phyloP scores from a whole-genome alignment of 495 filamentous ascomycete species.

The Ascodesmis nigricans region DNA sequence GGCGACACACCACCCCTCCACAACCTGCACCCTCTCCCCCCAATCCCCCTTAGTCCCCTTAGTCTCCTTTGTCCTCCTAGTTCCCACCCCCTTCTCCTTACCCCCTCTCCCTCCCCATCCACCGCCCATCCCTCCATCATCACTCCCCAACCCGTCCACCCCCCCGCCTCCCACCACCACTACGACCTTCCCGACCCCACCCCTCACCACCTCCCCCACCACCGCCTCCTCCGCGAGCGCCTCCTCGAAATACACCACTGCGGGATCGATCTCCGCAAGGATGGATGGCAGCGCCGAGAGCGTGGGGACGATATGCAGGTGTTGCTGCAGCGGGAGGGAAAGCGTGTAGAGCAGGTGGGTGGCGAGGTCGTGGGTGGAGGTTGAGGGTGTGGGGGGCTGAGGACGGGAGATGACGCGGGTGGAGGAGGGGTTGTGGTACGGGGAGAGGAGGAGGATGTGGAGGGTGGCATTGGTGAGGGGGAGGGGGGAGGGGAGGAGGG shows the following conservation, averaged over 20 bases:
- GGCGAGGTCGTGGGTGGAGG: constrained; percentile 5
- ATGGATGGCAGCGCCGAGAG: constrained; percentile 4
- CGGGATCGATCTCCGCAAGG: constrained; percentile 10
- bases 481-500: constrained; percentile 12
- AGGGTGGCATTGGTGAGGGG: constrained; percentile 8
- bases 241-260: constrained; percentile 18
- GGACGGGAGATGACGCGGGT: not conserved
- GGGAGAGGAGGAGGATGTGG: constrained; percentile 17
- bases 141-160: constrained; percentile 11
- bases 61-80: constrained; percentile 4
- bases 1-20: constrained; percentile 13
- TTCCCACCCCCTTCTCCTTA: constrained; percentile 16
- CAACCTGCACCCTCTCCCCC: constrained; percentile 16
- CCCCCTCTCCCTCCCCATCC: constrained; percentile 12
- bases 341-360: constrained; percentile 8
- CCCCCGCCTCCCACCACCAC: constrained; percentile 15
- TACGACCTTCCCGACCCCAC: constrained; percentile 9
- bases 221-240: constrained; percentile 4
- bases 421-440: constrained; percentile 4
- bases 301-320: constrained; percentile 14
- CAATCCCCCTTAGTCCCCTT: constrained; percentile 9
- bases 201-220: constrained; percentile 7
- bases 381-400: not conserved
- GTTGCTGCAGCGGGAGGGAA: constrained; percentile 11
- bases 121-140: constrained; percentile 10